A percentile compares a stretch with the other conserved stretches of the same genome.
These are phyloP conservation scores for Pyrrhoderma noxium DNA, from an alignment of 1,284 basidiomycete species.

Conservation along the genomic window DNA sequence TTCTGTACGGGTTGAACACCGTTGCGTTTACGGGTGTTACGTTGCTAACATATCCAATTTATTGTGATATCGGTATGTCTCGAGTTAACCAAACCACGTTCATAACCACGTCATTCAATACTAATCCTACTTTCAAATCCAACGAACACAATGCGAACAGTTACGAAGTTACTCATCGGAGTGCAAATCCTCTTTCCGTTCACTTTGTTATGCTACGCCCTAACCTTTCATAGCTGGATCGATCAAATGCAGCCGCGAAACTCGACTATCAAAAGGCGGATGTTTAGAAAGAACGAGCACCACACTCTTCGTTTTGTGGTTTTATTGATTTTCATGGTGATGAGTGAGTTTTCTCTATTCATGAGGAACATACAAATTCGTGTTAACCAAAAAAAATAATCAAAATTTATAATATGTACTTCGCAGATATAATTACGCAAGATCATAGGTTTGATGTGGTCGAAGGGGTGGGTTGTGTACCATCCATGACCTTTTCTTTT, in stretches of 20 bases:
- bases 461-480: constrained; percentile 55
- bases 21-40: constrained; percentile 49
- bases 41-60: constrained; percentile 39
- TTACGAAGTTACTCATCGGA: constrained; percentile 37
- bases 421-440: constrained; percentile 54
- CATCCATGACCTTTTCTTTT: constrained; percentile 47
- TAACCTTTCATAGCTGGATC: constrained; percentile 14
- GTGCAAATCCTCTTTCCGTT: constrained; percentile 47
- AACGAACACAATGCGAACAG: constrained; percentile 22
- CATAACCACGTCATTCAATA: background rate
- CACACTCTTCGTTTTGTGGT: constrained; percentile 43
- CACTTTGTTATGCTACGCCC: constrained; percentile 42
- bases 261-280: constrained; percentile 30
- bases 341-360: constrained; percentile 44
- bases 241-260: constrained; percentile 30
- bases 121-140: too few relatives aligned
- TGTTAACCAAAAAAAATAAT: too few relatives aligned
- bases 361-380: too few relatives aligned
- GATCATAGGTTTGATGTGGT: constrained; percentile 63
- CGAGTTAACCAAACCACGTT: background rate
- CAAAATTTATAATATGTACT: too few relatives aligned
- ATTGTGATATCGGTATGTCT: constrained; percentile 62
- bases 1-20: constrained; percentile 49
- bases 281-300: constrained; percentile 39
- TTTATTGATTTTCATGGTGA: constrained; percentile 47